phyloP scores from a whole-genome alignment of 257 asterid genomes.

The Linaria vulgaris region DNA sequence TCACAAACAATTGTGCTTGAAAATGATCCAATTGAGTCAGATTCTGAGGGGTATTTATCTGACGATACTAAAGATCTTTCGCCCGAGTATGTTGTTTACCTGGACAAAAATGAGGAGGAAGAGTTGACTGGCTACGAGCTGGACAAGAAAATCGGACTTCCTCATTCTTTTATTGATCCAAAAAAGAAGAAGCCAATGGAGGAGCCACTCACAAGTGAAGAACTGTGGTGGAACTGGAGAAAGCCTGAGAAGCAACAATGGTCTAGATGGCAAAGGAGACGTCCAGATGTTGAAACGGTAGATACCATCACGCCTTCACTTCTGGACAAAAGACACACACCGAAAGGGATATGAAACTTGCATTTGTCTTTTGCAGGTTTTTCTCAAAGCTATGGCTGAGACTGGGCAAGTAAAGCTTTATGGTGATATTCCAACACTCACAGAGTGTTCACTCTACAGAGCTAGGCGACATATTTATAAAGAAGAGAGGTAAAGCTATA shows the following conservation, averaged over 20 bases:
- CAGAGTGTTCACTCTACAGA: conserved; percentile 80
- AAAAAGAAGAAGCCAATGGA: conserved; percentile 61
- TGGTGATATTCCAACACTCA: conserved; percentile 82
- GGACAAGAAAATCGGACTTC: conserved; percentile 73
- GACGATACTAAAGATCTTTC: conserved; percentile 60
- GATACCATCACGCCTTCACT: conserved; percentile 23
- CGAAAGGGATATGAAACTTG: not conserved
- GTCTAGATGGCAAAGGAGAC: conserved; percentile 97
- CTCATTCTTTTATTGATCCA: conserved; percentile 88
- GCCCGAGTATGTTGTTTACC: conserved; percentile 70
- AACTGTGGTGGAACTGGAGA: conserved; percentile 99
- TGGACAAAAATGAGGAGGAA: conserved; percentile 49
- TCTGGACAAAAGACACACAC: not conserved
- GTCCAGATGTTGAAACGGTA: conserved; percentile 95
- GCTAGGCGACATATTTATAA: conserved; percentile 86
- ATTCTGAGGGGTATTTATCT: conserved; percentile 38
- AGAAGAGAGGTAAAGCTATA: conserved; percentile 66
- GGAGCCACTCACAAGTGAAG: conserved; percentile 74
- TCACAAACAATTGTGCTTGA: conserved; percentile 34
- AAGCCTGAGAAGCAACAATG: conserved; percentile 86
- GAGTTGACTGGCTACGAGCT: conserved; percentile 65
- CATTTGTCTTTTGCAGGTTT: conserved; percentile 55
- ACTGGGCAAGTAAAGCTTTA: conserved; percentile 89
- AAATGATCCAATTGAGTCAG: conserved; percentile 45
- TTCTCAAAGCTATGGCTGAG: conserved; percentile 97